phyloP scores from a whole-genome alignment of 441 rosid genomes.

The Aquilaria agallochum region DNA sequence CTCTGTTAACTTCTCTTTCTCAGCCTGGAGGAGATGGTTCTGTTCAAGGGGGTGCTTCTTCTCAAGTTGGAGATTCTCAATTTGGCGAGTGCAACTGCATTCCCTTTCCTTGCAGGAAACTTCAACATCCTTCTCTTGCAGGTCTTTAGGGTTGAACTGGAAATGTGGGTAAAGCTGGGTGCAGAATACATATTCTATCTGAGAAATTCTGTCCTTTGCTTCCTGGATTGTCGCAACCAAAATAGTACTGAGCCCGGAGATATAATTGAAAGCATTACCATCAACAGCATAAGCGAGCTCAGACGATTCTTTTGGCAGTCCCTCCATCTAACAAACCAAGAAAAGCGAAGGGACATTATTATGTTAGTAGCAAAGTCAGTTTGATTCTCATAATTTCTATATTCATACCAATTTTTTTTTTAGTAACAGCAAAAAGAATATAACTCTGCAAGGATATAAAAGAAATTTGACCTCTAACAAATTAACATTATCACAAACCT shows the following conservation, averaged over 20 bases:
- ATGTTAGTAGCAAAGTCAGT: no score
- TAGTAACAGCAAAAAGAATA: no score
- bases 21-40: conserved; percentile 34
- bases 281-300: conserved; percentile 31
- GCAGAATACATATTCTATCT: conserved; percentile 88
- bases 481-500: no score
- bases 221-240: conserved; percentile 91
- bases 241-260: conserved; percentile 68
- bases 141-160: conserved; percentile 48
- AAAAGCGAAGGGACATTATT: background rate
- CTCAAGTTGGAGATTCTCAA: conserved; percentile 50
- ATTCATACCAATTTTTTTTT: no score
- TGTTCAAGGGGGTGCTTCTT: conserved; percentile 37
- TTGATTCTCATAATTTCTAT: no score
- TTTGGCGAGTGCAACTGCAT: conserved; percentile 31
- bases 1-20: conserved; percentile 29
- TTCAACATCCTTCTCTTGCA: conserved; percentile 51
- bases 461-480: no score
- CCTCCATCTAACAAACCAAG: conserved; percentile 32
- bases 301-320: conserved; percentile 17
- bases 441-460: no score
- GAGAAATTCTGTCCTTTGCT: conserved; percentile 83
- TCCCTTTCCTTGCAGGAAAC: conserved; percentile 59
- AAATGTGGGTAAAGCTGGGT: conserved; percentile 76
- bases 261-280: conserved; percentile 38